phyloP scores from a whole-genome alignment of 768 basidiomycete species.

The Leccinum broughii region DNA sequence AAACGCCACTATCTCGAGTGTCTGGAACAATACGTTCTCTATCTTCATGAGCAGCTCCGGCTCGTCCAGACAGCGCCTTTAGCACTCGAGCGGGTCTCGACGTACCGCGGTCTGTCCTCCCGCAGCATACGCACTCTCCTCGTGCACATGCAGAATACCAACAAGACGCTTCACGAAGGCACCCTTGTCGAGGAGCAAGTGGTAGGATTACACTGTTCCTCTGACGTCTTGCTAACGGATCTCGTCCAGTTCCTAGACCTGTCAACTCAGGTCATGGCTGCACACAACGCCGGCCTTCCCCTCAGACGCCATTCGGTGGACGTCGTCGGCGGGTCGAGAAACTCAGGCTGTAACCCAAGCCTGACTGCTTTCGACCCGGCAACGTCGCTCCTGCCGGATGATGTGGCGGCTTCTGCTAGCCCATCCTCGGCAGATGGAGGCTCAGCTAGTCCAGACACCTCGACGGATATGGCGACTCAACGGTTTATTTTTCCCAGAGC shows the following conservation, averaged over 20 bases:
- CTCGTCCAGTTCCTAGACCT: conserved; percentile 31
- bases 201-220: conserved; percentile 34
- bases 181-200: conserved; percentile 56
- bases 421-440: conserved; percentile 23
- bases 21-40: conserved; percentile 68
- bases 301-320: conserved; percentile 36
- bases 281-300: conserved; percentile 26
- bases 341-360: conserved; percentile 8
- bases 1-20: conserved; percentile 74
- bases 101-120: conserved; percentile 57
- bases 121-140: conserved; percentile 70
- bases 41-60: conserved; percentile 60
- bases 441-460: conserved; percentile 21
- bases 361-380: conserved; percentile 20
- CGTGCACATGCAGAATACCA: conserved; percentile 65
- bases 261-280: conserved; percentile 29
- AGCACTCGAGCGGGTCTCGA: conserved; percentile 49
- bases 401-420: conserved; percentile 24
- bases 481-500: conserved; percentile 20
- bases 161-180: conserved; percentile 49
- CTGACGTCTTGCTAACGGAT: too few species aligned
- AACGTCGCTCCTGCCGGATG: conserved; percentile 15
- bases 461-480: conserved; percentile 17
- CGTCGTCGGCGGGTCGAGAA: conserved; percentile 16
- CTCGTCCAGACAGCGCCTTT: conserved; percentile 49